Percentiles rank a stretch among this genome's conserved stretches.
Conservation (phyloP, 192 early-diverging fungal species). For the Backusella mclennaniae region DNA sequence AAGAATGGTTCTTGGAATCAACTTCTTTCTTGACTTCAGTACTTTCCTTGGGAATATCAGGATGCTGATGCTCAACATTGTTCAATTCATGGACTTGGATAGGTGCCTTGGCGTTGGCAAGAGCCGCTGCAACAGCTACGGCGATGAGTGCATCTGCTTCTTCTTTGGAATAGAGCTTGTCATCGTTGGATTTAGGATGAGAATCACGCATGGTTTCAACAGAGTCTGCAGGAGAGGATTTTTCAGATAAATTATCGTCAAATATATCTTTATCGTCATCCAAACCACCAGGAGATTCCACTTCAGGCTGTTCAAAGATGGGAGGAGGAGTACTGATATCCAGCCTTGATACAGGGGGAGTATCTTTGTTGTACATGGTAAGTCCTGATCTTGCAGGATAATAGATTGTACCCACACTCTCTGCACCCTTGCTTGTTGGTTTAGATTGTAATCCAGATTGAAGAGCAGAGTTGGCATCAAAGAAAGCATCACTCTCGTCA, state of each 20-base stretch:
- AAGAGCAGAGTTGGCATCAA: constrained; percentile 10
- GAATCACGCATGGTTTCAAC: not conserved
- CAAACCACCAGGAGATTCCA: not conserved
- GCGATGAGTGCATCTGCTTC: constrained; percentile 27
- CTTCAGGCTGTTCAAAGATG: not conserved
- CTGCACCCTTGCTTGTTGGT: not conserved
- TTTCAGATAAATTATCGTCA: not conserved
- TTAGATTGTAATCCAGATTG: constrained; percentile 5
- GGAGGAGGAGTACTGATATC: not conserved
- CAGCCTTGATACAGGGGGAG: not conserved
- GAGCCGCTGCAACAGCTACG: constrained; percentile 29
- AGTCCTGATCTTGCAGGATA: constrained; percentile 1
- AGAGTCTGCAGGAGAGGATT: not conserved
- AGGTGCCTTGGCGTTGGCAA: not conserved
- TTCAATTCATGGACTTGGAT: not conserved
- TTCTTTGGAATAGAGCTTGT: constrained; percentile 3
- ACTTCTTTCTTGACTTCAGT: not conserved
- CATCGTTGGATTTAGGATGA: not conserved
- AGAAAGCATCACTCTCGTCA: constrained; percentile 5
- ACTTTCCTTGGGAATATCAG: not conserved
- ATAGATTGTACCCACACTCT: not conserved
- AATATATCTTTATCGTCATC: not conserved
- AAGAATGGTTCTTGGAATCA: not conserved
- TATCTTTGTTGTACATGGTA: constrained; percentile 1
- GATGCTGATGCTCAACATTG: not conserved